Conservation (phyloP, 2,329 filamentous ascomycete genomes). For the Orbilia ellipsospora region DNA sequence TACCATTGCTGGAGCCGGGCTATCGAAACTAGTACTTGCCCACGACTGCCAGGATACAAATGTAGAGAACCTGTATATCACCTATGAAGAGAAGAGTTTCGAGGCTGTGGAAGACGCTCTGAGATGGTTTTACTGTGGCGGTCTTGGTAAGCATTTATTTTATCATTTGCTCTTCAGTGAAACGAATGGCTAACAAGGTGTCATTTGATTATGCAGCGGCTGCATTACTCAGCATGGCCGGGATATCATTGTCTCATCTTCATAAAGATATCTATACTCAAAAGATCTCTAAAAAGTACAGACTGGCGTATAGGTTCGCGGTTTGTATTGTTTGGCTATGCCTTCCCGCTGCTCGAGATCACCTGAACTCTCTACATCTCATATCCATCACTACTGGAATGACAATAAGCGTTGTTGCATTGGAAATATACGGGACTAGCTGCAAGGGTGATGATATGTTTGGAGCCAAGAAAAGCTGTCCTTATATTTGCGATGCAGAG, state of each 20-base stretch:
- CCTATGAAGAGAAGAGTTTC: conserved; percentile 67
- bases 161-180: background rate
- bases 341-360: conserved; percentile 66
- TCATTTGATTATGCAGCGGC: conserved; percentile 59
- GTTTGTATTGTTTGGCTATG: conserved; percentile 68
- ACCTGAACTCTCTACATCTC: conserved; percentile 65
- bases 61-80: conserved; percentile 66
- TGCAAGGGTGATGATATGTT: conserved; percentile 65
- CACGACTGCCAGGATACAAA: conserved; percentile 68
- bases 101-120: conserved; percentile 67
- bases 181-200: background rate
- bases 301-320: conserved; percentile 67
- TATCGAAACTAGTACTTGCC: conserved; percentile 71
- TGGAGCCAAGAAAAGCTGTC: conserved; percentile 61
- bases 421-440: conserved; percentile 68
- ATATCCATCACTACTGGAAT: conserved; percentile 65
- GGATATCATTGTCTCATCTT: conserved; percentile 68
- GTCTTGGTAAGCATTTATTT: conserved; percentile 65
- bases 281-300: conserved; percentile 67
- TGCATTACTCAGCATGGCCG: conserved; percentile 51
- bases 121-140: conserved; percentile 74
- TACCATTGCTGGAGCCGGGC: conserved; percentile 70
- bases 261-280: conserved; percentile 68
- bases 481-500: conserved; percentile 61
- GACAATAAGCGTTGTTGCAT: conserved; percentile 64